Evolutionary conservation across 345 rosid genomes (phyloP).

Genomic region (Sonneratia caseolaris): DNA sequence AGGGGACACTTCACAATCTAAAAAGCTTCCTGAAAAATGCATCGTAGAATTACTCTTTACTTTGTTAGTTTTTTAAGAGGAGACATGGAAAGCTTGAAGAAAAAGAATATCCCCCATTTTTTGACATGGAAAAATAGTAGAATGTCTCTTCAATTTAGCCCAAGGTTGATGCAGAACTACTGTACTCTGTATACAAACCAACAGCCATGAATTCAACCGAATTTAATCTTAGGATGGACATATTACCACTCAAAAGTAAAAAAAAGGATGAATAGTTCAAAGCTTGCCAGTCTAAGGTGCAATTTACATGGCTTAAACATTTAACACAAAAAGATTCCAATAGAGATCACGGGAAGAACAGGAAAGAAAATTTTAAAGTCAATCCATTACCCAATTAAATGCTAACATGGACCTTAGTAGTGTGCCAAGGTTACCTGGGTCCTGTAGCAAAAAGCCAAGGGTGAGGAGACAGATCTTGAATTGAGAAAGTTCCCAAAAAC

Average conservation of each 20-base stretch:
- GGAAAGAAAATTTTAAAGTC: background rate
- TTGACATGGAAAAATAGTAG: background rate
- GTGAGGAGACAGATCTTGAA: conserved; percentile 6
- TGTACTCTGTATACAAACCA: background rate
- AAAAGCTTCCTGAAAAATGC: background rate
- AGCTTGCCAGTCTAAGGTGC: background rate
- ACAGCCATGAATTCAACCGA: background rate
- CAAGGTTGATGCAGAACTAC: background rate
- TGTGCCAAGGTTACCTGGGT: conserved; percentile 92
- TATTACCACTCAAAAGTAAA: too few species aligned
- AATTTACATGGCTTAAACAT: background rate
- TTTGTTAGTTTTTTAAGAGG: background rate
- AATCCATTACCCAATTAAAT: conserved; percentile 64
- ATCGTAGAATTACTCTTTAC: background rate
- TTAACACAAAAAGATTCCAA: background rate
- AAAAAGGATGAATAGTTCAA: background rate
- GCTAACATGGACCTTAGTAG: conserved; percentile 82
- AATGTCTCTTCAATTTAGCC: background rate
- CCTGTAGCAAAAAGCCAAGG: conserved; percentile 40
- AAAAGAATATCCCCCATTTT: background rate
- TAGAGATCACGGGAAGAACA: background rate
- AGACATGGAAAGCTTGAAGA: background rate
- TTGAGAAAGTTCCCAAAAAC: background rate
- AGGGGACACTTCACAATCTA: background rate
- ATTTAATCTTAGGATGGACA: too few species aligned